These are phyloP conservation scores for Venturia effusa DNA, from an alignment of 2,329 filamentous ascomycete species.

Conservation along the genomic window DNA sequence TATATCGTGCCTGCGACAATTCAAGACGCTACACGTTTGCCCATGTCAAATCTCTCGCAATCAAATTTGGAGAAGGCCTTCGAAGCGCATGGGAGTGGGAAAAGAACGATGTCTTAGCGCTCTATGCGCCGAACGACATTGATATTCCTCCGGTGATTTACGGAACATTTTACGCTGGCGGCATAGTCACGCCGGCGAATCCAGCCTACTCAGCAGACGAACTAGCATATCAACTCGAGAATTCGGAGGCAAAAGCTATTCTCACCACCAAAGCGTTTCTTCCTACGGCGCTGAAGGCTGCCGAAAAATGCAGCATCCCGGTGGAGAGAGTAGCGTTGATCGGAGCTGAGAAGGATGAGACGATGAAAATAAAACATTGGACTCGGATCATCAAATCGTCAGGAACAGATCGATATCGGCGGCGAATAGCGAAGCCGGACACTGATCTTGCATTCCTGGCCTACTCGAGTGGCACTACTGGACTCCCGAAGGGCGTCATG, in stretches of 20 bases:
- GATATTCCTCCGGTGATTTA: slow-evolving; percentile 70
- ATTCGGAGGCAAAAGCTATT: slow-evolving; percentile 63
- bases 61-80: slow-evolving; percentile 72
- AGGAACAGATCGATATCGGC: slow-evolving; percentile 47
- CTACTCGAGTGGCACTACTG: slow-evolving; percentile 84
- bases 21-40: slow-evolving; percentile 55
- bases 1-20: slow-evolving; percentile 4
- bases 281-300: slow-evolving; percentile 54
- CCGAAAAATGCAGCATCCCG: slow-evolving; percentile 56
- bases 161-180: slow-evolving; percentile 75
- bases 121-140: slow-evolving; percentile 79
- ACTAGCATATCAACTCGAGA: slow-evolving; percentile 71
- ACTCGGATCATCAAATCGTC: slow-evolving; percentile 57
- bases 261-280: slow-evolving; percentile 55
- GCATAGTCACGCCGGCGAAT: slow-evolving; percentile 74
- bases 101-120: slow-evolving; percentile 69
- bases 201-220: slow-evolving; percentile 78
- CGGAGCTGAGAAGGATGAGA: slow-evolving; percentile 54
- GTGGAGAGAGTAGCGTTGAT: slow-evolving; percentile 64
- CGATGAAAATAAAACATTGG: slow-evolving; percentile 57
- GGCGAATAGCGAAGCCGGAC: slow-evolving; percentile 52
- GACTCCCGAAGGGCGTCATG: slow-evolving; percentile 83
- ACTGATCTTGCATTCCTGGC: slow-evolving; percentile 76
- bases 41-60: slow-evolving; percentile 52
- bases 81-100: slow-evolving; percentile 65